These are phyloP conservation scores for Colletotrichum horii DNA, from an alignment of 2,329 filamentous ascomycete species.

Conservation along the genomic window DNA sequence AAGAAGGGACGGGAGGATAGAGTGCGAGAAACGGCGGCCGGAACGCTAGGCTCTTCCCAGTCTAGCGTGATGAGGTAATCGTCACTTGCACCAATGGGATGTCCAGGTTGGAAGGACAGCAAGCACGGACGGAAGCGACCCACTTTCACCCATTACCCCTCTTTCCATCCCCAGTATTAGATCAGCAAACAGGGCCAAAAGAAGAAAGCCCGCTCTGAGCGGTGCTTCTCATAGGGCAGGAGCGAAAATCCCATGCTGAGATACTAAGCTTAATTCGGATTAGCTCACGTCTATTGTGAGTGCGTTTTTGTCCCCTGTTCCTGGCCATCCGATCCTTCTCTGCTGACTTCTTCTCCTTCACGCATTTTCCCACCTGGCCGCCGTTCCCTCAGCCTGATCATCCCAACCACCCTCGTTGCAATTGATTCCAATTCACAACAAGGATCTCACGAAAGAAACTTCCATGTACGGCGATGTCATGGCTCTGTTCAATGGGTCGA, in stretches of 20 bases:
- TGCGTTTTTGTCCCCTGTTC: neutral
- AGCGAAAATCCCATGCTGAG: neutral
- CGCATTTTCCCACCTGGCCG: neutral
- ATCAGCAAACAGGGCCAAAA: neutral
- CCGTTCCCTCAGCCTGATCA: neutral
- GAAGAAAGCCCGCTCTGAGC: neutral
- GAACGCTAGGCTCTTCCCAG: neutral
- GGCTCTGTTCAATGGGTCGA: neutral
- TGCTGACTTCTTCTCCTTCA: constrained; percentile 5
- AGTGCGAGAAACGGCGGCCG: neutral
- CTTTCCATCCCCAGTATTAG: neutral
- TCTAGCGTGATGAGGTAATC: constrained; percentile 1
- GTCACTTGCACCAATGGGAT: neutral
- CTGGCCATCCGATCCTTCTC: neutral
- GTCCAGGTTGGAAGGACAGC: neutral
- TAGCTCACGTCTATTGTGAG: constrained; percentile 5
- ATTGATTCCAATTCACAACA: neutral
- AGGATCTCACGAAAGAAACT: neutral
- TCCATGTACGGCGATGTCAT: neutral
- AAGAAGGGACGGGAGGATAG: neutral
- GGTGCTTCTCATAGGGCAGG: neutral
- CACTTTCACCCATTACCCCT: constrained; percentile 10
- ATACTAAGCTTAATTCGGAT: neutral
- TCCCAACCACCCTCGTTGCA: neutral
- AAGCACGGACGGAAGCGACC: neutral